These are phyloP conservation scores for Cymbidium sinense DNA, from an alignment of 106 monocot genomes.

Conservation along the genomic window DNA sequence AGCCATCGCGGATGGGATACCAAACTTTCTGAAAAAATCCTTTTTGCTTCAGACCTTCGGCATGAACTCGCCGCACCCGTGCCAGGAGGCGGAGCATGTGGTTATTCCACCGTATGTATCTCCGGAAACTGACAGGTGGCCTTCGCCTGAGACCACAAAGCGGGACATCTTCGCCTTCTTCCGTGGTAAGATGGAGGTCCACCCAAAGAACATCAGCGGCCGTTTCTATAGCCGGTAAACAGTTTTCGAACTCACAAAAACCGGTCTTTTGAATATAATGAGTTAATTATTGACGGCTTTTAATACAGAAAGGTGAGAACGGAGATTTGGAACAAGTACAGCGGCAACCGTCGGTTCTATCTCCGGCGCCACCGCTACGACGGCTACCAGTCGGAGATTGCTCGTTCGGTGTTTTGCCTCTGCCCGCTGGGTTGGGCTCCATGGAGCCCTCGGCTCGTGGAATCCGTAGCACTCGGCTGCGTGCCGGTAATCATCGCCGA, in stretches of 20 bases:
- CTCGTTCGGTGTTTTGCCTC: conserved; percentile 73
- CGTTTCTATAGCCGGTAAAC: conserved; percentile 73
- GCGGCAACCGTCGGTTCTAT: conserved; percentile 43
- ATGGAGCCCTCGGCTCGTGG: conserved; percentile 96
- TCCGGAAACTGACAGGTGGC: conserved; percentile 17
- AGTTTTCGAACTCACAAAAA: background rate
- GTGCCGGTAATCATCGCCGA: conserved; percentile 91
- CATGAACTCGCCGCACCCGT: conserved; percentile 38
- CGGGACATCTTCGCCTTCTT: conserved; percentile 82
- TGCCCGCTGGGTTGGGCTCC: conserved; percentile 96
- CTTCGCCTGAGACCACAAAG: conserved; percentile 25
- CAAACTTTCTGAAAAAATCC: conserved; percentile 48
- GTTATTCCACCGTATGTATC: conserved; percentile 74
- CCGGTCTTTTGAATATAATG: background rate
- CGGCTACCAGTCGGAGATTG: conserved; percentile 66
- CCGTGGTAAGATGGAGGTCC: conserved; percentile 94
- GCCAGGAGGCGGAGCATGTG: conserved; percentile 79
- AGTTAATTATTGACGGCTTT: background rate
- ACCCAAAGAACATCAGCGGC: conserved; percentile 97
- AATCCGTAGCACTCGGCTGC: conserved; percentile 85
- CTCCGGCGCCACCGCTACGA: conserved; percentile 53
- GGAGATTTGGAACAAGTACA: conserved; percentile 57
- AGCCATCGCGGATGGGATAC: conserved; percentile 69
- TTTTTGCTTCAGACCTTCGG: conserved; percentile 89
- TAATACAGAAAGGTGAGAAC: conserved; percentile 61